Evolutionary conservation across 225 moss, liverwort and hornwort genomes (phyloP), one percentile per base, ranked within the genome.

Genomic region (Climacium dendroides): DNA sequence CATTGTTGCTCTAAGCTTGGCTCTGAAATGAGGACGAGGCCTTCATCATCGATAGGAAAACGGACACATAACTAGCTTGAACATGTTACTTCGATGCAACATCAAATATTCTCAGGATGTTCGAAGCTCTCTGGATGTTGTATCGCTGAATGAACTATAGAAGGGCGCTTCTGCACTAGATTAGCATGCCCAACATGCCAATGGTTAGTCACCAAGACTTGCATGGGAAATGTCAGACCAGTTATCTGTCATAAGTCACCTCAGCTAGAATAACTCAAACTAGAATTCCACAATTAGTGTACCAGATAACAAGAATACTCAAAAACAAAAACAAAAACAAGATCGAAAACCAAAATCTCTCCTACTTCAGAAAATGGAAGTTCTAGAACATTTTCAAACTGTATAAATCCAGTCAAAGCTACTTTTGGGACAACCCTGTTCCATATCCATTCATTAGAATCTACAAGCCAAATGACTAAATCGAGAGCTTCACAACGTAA

Each of bases 141-240:
- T 1, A 14, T 14, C 35, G 14, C 50, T 5, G 0, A 75, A 53
- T 23, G 53, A 48, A 52, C 22, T 52, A n/a, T n/a, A n/a, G 0
- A 23, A 80, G 23, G 34, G 15, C 28, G 2, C 37, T 37, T 52
- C 48, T 11, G 67, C 50, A 28, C 29, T 37, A 5, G 16, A 83
- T 37, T 30, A 29, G 55, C 54, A 83, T 0, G 30, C 4, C 70
- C 39, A 83, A 54, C 20, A 70, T 70, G 69, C 15, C 19, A 55
- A 70, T 19, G 13, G 29, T 39, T 41, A 19, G 39, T 55, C 57
- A 39, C 10, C 10, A 41, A 37, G 17, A 59, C 37, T 18, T 8
- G 3, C 59, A 60, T 19, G 19, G 6, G 9, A 60, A 22, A 29
- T 45, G 8, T 32, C 14, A 22, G 19, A 80, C 45, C 13, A 32